phyloP scores from a whole-genome alignment of 1,284 basidiomycete genomes.

The Porogramme epimiltina region DNA sequence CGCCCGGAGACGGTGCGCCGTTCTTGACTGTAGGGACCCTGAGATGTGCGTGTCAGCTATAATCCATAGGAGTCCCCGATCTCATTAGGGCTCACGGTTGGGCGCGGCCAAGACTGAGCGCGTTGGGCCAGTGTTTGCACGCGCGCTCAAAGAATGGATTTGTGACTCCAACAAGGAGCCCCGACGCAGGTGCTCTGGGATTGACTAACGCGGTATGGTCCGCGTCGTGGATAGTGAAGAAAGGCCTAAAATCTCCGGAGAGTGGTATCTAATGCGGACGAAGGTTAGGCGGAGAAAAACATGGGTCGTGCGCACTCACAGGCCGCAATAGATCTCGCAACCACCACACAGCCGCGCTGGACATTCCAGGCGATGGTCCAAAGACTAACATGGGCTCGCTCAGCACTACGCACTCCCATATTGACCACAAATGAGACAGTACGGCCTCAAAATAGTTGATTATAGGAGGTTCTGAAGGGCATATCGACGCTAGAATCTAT shows the following conservation, averaged over 20 bases:
- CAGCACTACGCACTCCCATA: constrained; percentile 91
- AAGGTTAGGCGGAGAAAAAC: background rate
- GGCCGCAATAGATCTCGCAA: constrained; percentile 87
- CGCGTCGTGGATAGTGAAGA: constrained; percentile 94
- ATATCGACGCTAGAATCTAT: constrained; percentile 80
- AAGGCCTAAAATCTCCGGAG: constrained; percentile 87
- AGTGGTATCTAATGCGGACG: constrained; percentile 68
- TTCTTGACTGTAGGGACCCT: background rate
- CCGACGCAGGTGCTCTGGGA: constrained; percentile 82
- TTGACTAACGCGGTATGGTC: constrained; percentile 82
- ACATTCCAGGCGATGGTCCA: constrained; percentile 78
- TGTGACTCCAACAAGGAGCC: constrained; percentile 88
- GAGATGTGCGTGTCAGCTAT: too few species aligned
- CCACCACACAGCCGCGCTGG: constrained; percentile 90
- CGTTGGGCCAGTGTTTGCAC: constrained; percentile 92
- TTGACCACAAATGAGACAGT: constrained; percentile 83
- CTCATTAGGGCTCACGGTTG: constrained; percentile 39
- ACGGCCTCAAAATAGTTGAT: constrained; percentile 76
- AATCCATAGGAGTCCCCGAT: too few species aligned
- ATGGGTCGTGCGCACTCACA: constrained; percentile 44
- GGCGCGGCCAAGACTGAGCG: constrained; percentile 65
- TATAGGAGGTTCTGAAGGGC: constrained; percentile 69
- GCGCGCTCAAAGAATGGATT: constrained; percentile 93
- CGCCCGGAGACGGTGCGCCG: constrained; percentile 2
- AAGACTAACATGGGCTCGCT: constrained; percentile 90